phyloP scores from a whole-genome alignment of 2,329 filamentous ascomycete genomes.

The Nemania diffusa region DNA sequence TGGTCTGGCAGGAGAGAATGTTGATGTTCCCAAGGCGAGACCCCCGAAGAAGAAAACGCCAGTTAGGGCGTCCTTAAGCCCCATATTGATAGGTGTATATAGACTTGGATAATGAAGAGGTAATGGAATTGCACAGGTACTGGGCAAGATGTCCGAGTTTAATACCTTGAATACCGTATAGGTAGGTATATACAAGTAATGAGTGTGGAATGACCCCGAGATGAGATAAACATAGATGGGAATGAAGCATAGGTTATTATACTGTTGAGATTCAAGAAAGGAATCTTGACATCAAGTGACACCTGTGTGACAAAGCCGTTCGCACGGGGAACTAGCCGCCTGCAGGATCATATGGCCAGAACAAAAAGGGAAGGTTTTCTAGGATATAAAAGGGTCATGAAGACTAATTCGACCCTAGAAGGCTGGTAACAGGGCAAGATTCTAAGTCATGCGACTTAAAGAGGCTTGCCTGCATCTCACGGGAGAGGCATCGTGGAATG shows the following conservation, averaged over 20 bases:
- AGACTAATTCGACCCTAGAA: conserved; percentile 37
- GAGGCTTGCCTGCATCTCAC: conserved; percentile 26
- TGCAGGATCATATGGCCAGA: conserved; percentile 44
- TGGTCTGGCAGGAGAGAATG: conserved; percentile 71
- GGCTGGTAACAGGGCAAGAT: conserved; percentile 34
- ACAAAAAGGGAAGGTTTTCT: conserved; percentile 49
- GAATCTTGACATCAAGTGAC: conserved; percentile 24
- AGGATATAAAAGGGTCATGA: conserved; percentile 38
- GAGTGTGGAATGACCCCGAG: conserved; percentile 34
- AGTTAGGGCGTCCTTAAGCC: conserved; percentile 42
- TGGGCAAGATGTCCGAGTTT: conserved; percentile 16
- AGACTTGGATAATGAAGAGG: conserved; percentile 6
- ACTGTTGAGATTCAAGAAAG: conserved; percentile 33
- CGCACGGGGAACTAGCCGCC: conserved; percentile 22
- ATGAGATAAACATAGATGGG: conserved; percentile 30
- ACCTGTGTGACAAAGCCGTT: conserved; percentile 19
- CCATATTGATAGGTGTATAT: conserved; percentile 39
- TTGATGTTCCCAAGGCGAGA: conserved; percentile 56
- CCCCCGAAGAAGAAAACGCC: conserved; percentile 46
- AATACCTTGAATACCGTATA: conserved; percentile 17
- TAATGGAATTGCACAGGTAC: conserved; percentile 1
- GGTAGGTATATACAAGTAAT: conserved; percentile 26
- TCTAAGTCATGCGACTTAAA: conserved; percentile 45
- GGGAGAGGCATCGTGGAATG: conserved; percentile 33
- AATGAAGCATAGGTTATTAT: conserved; percentile 35